Percentiles rank a stretch among this genome's conserved stretches.
These are phyloP conservation scores for Aspergillus proliferans DNA, from an alignment of 2,329 filamentous ascomycete genomes.

Conservation along the genomic window DNA sequence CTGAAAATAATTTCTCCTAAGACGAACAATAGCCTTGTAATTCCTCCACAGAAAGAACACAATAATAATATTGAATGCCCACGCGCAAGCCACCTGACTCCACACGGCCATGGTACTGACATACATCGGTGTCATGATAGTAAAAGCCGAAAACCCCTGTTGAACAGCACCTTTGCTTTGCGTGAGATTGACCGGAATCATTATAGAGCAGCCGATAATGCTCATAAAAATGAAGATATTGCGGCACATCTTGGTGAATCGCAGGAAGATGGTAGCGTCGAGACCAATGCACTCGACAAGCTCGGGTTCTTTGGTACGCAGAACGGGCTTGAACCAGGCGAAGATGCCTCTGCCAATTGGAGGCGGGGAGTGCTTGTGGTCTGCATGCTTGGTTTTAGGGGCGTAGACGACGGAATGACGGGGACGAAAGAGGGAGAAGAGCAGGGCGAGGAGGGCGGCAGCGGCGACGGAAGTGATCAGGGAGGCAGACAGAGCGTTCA, in stretches of 20 bases:
- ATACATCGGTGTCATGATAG: conserved; percentile 47
- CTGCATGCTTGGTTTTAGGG: conserved; percentile 85
- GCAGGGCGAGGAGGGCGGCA: conserved; percentile 64
- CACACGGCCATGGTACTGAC: conserved; percentile 46
- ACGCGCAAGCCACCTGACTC: conserved; percentile 55
- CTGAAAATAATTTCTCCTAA: conserved; percentile 76
- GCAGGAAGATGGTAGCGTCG: conserved; percentile 85
- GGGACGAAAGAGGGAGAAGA: conserved; percentile 84
- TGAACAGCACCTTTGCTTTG: conserved; percentile 36
- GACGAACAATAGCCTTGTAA: conserved; percentile 63
- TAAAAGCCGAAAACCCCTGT: conserved; percentile 26
- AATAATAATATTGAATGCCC: conserved; percentile 67
- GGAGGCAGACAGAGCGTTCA: conserved; percentile 67
- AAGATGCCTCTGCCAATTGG: conserved; percentile 80
- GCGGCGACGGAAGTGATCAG: conserved; percentile 73
- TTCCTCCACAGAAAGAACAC: conserved; percentile 84
- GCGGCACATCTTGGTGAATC: conserved; percentile 83
- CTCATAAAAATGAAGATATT: conserved; percentile 76
- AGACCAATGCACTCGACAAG: conserved; percentile 78
- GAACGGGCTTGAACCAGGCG: conserved; percentile 75
- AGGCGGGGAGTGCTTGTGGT: conserved; percentile 82
- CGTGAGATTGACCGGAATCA: conserved; percentile 72
- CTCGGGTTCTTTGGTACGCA: conserved; percentile 69
- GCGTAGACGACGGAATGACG: conserved; percentile 92
- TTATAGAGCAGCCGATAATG: conserved; percentile 65